Evolutionary conservation across 192 early-diverging fungal genomes (phyloP).

Genomic region (Oehlia diaphana): DNA sequence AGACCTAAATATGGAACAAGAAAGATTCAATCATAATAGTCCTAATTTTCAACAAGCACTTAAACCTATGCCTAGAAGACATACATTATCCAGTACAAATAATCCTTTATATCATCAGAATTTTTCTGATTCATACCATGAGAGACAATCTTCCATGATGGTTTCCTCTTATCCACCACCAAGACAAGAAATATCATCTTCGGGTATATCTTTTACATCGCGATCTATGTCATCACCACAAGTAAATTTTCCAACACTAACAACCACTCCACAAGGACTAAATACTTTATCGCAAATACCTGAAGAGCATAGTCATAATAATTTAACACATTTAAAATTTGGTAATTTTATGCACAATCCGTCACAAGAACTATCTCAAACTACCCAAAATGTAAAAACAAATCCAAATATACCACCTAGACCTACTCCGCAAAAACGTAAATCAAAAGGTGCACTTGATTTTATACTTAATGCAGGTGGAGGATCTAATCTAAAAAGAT

Average conservation of each 20-base stretch:
- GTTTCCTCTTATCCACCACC: background rate
- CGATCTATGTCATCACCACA: background rate
- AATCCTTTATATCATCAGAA: background rate
- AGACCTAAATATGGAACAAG: background rate
- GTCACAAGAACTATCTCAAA: background rate
- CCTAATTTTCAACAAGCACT: background rate
- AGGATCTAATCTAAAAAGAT: conserved; percentile 3
- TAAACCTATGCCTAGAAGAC: background rate
- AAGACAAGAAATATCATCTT: background rate
- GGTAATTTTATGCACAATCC: background rate
- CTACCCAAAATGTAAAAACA: background rate
- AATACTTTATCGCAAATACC: background rate
- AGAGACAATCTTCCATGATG: background rate
- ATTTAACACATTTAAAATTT: background rate
- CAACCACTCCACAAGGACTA: background rate
- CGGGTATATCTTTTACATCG: background rate
- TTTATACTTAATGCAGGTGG: conserved; percentile 1
- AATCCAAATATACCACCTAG: background rate
- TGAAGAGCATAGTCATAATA: background rate
- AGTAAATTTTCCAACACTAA: background rate
- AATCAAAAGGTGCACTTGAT: conserved; percentile 25
- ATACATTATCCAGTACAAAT: background rate
- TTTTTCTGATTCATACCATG: background rate
- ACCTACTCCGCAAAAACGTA: conserved; percentile 14
- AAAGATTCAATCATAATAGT: conserved; percentile 12